A percentile compares a stretch with the other conserved stretches of the same genome.
These are phyloP conservation scores for Cupressus sempervirens DNA, from an alignment of 75 land plant species.

Conservation along the genomic window DNA sequence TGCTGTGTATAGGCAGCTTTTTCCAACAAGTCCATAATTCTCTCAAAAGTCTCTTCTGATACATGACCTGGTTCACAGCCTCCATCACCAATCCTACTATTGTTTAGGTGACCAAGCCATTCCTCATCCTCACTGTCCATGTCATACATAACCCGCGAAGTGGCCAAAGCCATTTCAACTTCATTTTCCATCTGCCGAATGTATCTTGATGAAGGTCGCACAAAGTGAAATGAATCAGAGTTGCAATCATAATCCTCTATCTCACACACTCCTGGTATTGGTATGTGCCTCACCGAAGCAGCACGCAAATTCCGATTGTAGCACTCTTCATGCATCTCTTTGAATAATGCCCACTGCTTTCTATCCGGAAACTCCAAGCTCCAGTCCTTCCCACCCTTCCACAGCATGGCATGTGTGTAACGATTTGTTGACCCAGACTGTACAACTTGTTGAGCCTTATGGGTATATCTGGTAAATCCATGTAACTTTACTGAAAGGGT, in stretches of 20 bases:
- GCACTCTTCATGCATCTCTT: constrained; percentile 82
- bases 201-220: constrained; percentile 50
- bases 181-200: constrained; percentile 56
- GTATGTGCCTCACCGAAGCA: constrained; percentile 72
- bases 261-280: constrained; percentile 81
- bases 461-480: constrained; percentile 40
- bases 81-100: constrained; percentile 18
- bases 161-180: constrained; percentile 80
- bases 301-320: constrained; percentile 56
- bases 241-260: constrained; percentile 54
- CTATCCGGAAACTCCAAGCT: constrained; percentile 78
- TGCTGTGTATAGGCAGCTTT: constrained; percentile 59
- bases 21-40: constrained; percentile 77
- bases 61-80: constrained; percentile 16
- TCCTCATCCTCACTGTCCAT: constrained; percentile 95
- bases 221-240: constrained; percentile 35
- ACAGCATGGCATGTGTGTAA: constrained; percentile 76
- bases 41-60: constrained; percentile 82
- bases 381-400: constrained; percentile 97
- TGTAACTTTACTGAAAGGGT: constrained; percentile 37
- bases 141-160: constrained; percentile 73
- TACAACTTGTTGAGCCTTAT: constrained; percentile 53
- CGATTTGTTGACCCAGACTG: constrained; percentile 66
- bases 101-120: constrained; percentile 44
- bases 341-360: constrained; percentile 81